phyloP scores from a whole-genome alignment of 148 eudicot species.

The Rhododendron ovatum region DNA sequence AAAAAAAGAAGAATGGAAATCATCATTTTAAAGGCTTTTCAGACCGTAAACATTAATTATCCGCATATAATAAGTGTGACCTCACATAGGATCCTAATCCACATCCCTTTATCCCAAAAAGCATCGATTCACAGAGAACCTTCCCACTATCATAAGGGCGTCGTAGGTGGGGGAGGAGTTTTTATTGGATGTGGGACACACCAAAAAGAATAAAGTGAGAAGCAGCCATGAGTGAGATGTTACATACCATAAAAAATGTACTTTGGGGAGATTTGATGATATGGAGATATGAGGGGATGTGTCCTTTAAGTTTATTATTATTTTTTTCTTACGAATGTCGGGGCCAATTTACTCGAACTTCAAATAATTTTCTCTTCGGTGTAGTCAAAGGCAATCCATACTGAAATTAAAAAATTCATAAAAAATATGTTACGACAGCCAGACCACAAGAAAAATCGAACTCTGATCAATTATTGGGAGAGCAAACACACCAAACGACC shows the following conservation, averaged over 20 bases:
- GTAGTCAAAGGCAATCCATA: not conserved
- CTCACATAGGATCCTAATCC: conserved; percentile 35
- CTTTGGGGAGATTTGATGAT: not conserved
- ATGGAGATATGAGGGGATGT: not conserved
- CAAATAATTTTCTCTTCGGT: not conserved
- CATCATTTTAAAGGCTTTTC: not conserved
- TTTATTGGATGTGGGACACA: conserved; percentile 24
- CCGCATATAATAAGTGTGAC: not conserved
- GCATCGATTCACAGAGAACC: conserved; percentile 20
- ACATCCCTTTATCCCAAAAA: conserved; percentile 8
- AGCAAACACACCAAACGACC: not conserved
- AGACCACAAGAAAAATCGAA: not conserved
- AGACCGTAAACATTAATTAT: not conserved
- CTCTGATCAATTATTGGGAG: not conserved
- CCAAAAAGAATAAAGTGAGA: not conserved
- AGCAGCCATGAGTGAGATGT: not conserved
- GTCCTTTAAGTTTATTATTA: not conserved
- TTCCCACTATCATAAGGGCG: conserved; percentile 26
- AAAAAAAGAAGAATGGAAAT: not conserved
- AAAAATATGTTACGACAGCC: not conserved
- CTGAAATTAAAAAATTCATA: not conserved
- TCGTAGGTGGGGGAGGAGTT: conserved; percentile 12
- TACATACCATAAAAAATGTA: conserved; percentile 1
- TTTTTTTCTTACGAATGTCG: not conserved
- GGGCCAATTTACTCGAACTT: not conserved